These are phyloP conservation scores for Carallia brachiata DNA, from an alignment of 345 rosid species.

Conservation along the genomic window DNA sequence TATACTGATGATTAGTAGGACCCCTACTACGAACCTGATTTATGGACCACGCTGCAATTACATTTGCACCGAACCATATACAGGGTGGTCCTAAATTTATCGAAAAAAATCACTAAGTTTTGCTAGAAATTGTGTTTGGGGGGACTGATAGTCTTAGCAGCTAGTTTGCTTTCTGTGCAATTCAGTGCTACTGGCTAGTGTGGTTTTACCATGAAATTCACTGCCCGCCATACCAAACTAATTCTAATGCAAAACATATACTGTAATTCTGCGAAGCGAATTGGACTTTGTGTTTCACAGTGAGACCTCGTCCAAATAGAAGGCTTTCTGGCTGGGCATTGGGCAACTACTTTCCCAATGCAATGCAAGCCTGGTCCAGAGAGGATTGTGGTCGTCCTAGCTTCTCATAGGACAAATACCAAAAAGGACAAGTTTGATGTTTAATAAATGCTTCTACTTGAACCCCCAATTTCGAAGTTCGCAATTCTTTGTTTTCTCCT, in stretches of 20 bases:
- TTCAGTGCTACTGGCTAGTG: neutral
- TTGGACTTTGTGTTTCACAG: too few species aligned
- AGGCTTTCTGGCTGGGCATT: neutral
- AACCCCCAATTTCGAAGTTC: too few species aligned
- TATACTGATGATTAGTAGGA: too few species aligned
- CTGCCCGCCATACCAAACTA: neutral
- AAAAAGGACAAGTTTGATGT: too few species aligned
- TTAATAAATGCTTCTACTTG: too few species aligned
- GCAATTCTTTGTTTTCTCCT: too few species aligned
- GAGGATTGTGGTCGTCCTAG: too few species aligned
- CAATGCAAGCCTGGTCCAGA: conserved; percentile 1
- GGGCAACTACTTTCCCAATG: neutral
- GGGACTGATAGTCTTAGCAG: neutral
- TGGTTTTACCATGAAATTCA: conserved; percentile 4
- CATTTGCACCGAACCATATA: neutral
- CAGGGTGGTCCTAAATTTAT: conserved; percentile 11
- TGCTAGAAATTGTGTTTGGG: conserved; percentile 4
- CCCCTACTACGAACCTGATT: neutral
- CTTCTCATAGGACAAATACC: too few species aligned
- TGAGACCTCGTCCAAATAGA: neutral
- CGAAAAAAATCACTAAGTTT: neutral
- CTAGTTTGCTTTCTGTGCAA: conserved; percentile 8
- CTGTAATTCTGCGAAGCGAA: too few species aligned
- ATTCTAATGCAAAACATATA: neutral
- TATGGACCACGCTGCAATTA: conserved; percentile 26